These are phyloP conservation scores for Dryadomyces quercivorus DNA, from an alignment of 2,329 filamentous ascomycete genomes.

Conservation along the genomic window DNA sequence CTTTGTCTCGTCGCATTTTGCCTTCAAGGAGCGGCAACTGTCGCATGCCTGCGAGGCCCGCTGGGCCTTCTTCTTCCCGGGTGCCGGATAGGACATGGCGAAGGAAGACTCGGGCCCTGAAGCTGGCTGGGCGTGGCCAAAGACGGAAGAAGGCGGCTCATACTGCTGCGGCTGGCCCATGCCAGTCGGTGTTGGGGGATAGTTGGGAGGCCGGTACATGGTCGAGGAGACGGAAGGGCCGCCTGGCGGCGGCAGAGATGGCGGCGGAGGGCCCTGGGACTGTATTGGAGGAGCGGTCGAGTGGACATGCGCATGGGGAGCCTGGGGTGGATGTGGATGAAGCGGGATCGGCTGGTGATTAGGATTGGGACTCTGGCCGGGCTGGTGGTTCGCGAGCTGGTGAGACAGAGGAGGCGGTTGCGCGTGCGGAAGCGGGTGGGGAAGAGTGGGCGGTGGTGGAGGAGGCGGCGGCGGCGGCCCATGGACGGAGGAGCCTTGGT, in stretches of 20 bases:
- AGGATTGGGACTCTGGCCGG: neutral
- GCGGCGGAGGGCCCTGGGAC: neutral
- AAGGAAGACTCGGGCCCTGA: constrained; percentile 26
- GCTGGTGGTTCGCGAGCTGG: neutral
- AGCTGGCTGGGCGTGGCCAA: constrained; percentile 12
- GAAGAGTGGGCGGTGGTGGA: neutral
- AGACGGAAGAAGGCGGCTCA: constrained; percentile 5
- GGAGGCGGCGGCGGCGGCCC: neutral
- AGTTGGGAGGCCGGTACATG: neutral
- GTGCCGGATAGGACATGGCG: constrained; percentile 30
- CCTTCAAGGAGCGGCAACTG: constrained; percentile 75
- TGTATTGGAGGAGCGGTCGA: neutral
- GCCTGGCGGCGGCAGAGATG: neutral
- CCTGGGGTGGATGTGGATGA: constrained; percentile 25
- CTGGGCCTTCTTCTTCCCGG: constrained; percentile 49
- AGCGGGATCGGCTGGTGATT: neutral
- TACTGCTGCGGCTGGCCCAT: neutral
- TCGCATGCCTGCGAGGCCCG: constrained; percentile 71
- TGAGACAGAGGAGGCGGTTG: neutral
- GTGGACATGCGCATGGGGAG: constrained; percentile 14
- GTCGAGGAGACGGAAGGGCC: neutral
- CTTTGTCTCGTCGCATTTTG: constrained; percentile 80
- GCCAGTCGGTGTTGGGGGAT: neutral
- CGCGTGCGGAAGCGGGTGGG: neutral
- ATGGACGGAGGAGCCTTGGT: neutral